These are phyloP conservation scores for Theileria parva DNA, from an alignment of 169 alveolate species.

Conservation along the genomic window DNA sequence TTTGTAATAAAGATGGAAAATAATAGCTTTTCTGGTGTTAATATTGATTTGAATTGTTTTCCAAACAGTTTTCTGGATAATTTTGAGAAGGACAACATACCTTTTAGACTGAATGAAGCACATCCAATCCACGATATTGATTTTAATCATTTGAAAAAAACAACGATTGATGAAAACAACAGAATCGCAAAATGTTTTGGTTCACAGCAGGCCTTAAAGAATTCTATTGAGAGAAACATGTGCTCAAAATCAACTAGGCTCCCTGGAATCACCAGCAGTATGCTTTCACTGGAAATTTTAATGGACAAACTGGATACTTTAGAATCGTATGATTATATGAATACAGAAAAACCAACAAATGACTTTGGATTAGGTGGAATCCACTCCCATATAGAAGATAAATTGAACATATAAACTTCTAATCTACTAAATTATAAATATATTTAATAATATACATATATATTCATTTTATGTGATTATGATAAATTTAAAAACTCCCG, in stretches of 20 bases:
- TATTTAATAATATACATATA: background rate
- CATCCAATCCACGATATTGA: conserved; percentile 58
- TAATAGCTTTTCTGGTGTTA: background rate
- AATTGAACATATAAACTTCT: conserved; percentile 23
- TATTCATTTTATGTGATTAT: background rate
- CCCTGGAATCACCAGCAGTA: conserved; percentile 68
- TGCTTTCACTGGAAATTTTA: conserved; percentile 62
- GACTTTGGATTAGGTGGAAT: conserved; percentile 60
- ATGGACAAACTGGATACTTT: conserved; percentile 62
- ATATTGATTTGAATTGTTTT: conserved; percentile 50
- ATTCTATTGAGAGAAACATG: conserved; percentile 52
- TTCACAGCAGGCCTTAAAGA: conserved; percentile 53
- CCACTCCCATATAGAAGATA: conserved; percentile 53
- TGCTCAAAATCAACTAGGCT: conserved; percentile 60
- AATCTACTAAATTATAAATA: background rate
- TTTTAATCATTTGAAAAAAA: conserved; percentile 37
- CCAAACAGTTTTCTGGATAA: conserved; percentile 46
- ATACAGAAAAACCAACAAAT: conserved; percentile 59
- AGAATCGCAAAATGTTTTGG: conserved; percentile 51
- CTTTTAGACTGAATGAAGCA: conserved; percentile 9
- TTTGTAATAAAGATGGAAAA: background rate
- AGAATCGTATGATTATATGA: conserved; percentile 62
- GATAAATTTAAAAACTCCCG: background rate
- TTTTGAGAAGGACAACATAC: conserved; percentile 28
- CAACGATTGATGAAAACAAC: conserved; percentile 19